phyloP scores from a whole-genome alignment of 129 eudicot species.

The Sambucus nigra region DNA sequence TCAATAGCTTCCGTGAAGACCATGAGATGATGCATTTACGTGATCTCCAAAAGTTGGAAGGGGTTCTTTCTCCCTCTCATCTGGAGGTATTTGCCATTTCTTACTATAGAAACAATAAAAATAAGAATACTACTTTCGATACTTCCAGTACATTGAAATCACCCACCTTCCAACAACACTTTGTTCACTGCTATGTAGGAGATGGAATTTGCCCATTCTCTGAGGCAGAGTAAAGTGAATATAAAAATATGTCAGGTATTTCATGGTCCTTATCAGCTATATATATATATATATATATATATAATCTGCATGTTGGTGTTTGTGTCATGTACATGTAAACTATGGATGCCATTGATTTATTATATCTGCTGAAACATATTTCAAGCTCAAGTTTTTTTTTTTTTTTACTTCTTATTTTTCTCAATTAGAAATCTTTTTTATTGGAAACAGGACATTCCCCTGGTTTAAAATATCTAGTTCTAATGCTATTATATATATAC shows the following conservation, averaged over 20 bases:
- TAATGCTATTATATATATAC: too few species aligned
- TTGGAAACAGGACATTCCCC: too few species aligned
- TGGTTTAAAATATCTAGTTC: too few species aligned
- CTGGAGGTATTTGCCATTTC: conserved; percentile 43
- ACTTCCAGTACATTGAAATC: neutral
- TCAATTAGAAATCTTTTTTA: too few species aligned
- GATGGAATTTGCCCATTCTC: conserved; percentile 97
- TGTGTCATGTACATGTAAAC: neutral
- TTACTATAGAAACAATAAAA: too few species aligned
- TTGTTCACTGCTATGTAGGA: conserved; percentile 37
- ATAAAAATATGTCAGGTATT: conserved; percentile 89
- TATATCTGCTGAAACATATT: too few species aligned
- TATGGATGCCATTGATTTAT: too few species aligned
- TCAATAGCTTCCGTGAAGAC: conserved; percentile 87
- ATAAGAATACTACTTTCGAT: neutral
- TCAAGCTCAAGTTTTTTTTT: too few species aligned
- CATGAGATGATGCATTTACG: conserved; percentile 88
- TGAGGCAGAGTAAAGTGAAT: conserved; percentile 91
- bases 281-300: neutral
- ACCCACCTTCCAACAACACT: too few species aligned
- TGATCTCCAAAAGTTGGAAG: conserved; percentile 88
- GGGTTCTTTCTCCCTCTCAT: conserved; percentile 98
- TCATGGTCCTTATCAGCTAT: conserved; percentile 8
- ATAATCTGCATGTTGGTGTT: neutral
- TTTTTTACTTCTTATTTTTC: too few species aligned